Percentiles rank a stretch among this genome's conserved stretches.
Evolutionary conservation across 352 stramenopile species (phyloP).

Genomic region (Globisporangium parvum): DNA sequence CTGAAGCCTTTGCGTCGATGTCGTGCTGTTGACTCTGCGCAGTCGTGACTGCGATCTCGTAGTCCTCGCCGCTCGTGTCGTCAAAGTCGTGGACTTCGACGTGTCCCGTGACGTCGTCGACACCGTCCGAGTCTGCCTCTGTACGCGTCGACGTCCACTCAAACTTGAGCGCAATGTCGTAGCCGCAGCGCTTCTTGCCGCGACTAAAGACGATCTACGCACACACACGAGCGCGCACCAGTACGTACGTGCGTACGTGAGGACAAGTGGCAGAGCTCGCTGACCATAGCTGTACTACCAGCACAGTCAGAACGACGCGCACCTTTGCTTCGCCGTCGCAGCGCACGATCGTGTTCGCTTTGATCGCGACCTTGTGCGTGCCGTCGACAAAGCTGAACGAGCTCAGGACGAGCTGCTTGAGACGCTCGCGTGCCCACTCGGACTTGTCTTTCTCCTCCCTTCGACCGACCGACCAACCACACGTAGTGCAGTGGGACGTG

Average conservation of each 20-base stretch:
- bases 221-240: not conserved
- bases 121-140: conserved; percentile 31
- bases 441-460: conserved; percentile 85
- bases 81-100: conserved; percentile 84
- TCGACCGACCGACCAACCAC: not conserved
- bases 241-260: not conserved
- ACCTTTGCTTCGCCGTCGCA: conserved; percentile 84
- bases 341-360: conserved; percentile 49
- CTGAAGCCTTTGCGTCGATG: conserved; percentile 46
- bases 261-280: too few species aligned
- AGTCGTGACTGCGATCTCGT: conserved; percentile 55
- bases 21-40: conserved; percentile 41
- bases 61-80: conserved; percentile 78
- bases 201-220: conserved; percentile 69
- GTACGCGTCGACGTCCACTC: conserved; percentile 43
- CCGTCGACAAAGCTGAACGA: conserved; percentile 55
- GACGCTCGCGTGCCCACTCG: conserved; percentile 61
- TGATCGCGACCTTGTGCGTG: conserved; percentile 39
- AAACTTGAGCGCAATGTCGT: conserved; percentile 81
- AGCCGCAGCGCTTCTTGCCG: conserved; percentile 82
- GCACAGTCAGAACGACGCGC: too few species aligned
- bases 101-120: conserved; percentile 47
- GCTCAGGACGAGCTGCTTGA: conserved; percentile 65
- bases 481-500: too few species aligned
- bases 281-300: too few species aligned